phyloP scores from a whole-genome alignment of 345 rosid species.

The Iberis pinnata region DNA sequence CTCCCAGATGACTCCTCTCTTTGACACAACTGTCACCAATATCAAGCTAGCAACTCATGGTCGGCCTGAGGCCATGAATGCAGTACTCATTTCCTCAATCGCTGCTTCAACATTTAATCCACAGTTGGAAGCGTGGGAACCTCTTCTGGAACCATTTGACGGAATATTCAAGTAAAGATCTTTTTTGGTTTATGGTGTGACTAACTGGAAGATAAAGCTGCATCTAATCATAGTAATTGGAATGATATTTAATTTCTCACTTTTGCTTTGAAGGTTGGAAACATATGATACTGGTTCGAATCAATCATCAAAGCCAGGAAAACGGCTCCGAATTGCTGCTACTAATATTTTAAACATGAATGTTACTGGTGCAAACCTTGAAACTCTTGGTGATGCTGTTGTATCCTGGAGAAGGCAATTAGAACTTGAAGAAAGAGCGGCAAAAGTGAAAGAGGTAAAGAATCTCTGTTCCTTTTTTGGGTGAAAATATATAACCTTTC shows the following conservation, averaged over 20 bases:
- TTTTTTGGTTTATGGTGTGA: conserved; percentile 17
- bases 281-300: conserved; percentile 62
- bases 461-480: conserved; percentile 8
- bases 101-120: conserved; percentile 93
- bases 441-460: conserved; percentile 64
- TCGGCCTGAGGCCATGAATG: conserved; percentile 87
- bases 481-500: not conserved
- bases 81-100: conserved; percentile 78
- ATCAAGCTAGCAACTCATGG: conserved; percentile 97
- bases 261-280: conserved; percentile 63
- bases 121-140: conserved; percentile 97
- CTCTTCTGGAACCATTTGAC: conserved; percentile 96
- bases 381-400: conserved; percentile 58
- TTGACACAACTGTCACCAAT: conserved; percentile 80
- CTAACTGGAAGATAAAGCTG: conserved; percentile 1
- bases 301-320: conserved; percentile 59
- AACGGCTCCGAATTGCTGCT: conserved; percentile 73
- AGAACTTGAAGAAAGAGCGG: conserved; percentile 81
- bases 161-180: conserved; percentile 85
- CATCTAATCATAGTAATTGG: conserved; percentile 10
- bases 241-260: conserved; percentile 13
- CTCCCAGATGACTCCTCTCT: conserved; percentile 86
- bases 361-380: conserved; percentile 83
- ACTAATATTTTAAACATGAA: conserved; percentile 79
- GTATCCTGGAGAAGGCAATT: conserved; percentile 90